A percentile compares a stretch with the other conserved stretches of the same genome.
Conservation (phyloP, 768 basidiomycete species). For the Termitomyces heimii region DNA sequence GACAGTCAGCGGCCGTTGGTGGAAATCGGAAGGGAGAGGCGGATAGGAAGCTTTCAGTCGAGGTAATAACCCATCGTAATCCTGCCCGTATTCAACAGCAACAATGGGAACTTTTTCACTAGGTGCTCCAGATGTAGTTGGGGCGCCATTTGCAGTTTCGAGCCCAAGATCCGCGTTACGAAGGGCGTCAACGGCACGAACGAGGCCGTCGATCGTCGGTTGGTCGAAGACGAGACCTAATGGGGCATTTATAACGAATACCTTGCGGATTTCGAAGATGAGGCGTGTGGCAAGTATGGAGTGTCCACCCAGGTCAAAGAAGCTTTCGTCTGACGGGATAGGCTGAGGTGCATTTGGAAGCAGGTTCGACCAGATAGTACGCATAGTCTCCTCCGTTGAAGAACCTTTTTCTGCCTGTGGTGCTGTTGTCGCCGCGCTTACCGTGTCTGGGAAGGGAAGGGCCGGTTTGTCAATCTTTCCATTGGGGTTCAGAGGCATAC, state of each 20-base stretch:
- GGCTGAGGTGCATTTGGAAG: constrained; percentile 73
- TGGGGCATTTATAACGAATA: constrained; percentile 86
- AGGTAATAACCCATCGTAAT: constrained; percentile 59
- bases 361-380: constrained; percentile 78
- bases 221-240: constrained; percentile 88
- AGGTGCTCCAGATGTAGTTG: constrained; percentile 2
- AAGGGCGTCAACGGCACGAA: constrained; percentile 67
- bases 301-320: constrained; percentile 98
- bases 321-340: constrained; percentile 86
- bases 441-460: constrained; percentile 97
- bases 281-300: constrained; percentile 97
- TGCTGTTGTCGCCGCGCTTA: constrained; percentile 44
- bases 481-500: constrained; percentile 98
- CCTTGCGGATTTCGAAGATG: constrained; percentile 93
- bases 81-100: constrained; percentile 70
- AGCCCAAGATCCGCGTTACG: constrained; percentile 75
- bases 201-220: constrained; percentile 79
- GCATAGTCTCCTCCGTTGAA: constrained; percentile 75
- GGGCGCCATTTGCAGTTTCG: constrained; percentile 3
- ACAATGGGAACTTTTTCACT: constrained; percentile 18
- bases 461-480: constrained; percentile 99
- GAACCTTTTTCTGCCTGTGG: constrained; percentile 35
- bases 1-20: constrained; percentile 54
- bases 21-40: constrained; percentile 52
- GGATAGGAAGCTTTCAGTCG: constrained; percentile 58